Evolutionary conservation across 176 grass and related monocot species (phyloP).

Genomic region (Lolium multiflorum): DNA sequence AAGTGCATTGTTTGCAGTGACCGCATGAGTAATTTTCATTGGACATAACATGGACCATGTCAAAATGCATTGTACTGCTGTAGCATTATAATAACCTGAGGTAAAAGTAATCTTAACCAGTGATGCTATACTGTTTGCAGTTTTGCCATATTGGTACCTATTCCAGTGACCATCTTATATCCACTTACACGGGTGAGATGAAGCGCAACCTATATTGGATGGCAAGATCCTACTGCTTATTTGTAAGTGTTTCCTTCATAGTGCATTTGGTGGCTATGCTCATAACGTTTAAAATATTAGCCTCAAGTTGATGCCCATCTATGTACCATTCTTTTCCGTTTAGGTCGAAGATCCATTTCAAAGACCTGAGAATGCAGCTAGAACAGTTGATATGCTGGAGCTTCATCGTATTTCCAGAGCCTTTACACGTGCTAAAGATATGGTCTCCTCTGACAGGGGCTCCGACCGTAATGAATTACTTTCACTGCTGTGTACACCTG

Average conservation of each 20-base stretch:
- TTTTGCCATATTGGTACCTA: slow-evolving; percentile 44
- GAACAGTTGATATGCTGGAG: slow-evolving; percentile 49
- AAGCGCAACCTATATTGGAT: slow-evolving; percentile 44
- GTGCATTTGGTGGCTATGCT: slow-evolving; percentile 26
- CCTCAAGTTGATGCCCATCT: slow-evolving; percentile 16
- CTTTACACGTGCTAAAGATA: slow-evolving; percentile 43
- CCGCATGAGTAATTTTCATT: too few species aligned
- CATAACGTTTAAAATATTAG: slow-evolving; percentile 3
- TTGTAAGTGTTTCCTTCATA: slow-evolving; percentile 58
- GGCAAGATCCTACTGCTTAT: slow-evolving; percentile 51
- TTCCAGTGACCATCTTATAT: slow-evolving; percentile 58
- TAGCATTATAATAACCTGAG: background rate
- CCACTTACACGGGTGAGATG: slow-evolving; percentile 64
- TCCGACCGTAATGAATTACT: slow-evolving; percentile 44
- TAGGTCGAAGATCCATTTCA: slow-evolving; percentile 81
- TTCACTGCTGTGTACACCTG: slow-evolving; percentile 51
- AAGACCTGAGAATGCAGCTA: slow-evolving; percentile 68
- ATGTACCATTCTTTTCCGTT: slow-evolving; percentile 8
- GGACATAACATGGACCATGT: background rate
- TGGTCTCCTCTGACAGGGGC: background rate
- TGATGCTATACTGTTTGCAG: slow-evolving; percentile 47
- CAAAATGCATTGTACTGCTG: background rate
- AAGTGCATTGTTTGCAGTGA: too few species aligned
- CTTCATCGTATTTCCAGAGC: slow-evolving; percentile 42
- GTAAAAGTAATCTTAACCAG: background rate